These are phyloP conservation scores for Misopates orontium DNA, from an alignment of 257 asterid genomes.

Conservation along the genomic window DNA sequence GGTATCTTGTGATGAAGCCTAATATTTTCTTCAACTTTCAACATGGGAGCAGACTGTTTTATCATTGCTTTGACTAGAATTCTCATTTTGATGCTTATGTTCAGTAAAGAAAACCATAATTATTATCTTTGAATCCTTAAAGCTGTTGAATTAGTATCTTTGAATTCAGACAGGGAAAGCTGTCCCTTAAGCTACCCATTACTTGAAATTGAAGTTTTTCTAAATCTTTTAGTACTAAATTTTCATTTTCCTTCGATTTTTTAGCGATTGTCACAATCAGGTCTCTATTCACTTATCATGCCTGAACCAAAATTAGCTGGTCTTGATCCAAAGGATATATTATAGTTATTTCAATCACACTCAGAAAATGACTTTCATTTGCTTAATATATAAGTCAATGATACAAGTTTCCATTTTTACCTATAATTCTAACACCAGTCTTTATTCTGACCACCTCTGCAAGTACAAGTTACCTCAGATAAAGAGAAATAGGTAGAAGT, in stretches of 20 bases:
- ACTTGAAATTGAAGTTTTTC: slow-evolving; percentile 4
- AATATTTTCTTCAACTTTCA: too few relatives aligned
- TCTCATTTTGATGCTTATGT: neutral
- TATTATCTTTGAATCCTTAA: too few relatives aligned
- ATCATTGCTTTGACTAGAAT: neutral
- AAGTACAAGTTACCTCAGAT: neutral
- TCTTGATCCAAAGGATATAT: neutral
- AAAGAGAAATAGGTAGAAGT: neutral
- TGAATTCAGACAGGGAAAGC: too few relatives aligned
- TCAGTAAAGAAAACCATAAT: too few relatives aligned
- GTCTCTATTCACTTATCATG: slow-evolving; percentile 5
- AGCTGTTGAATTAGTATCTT: too few relatives aligned
- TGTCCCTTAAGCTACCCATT: neutral
- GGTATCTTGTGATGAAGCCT: neutral
- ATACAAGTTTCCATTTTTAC: neutral
- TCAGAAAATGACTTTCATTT: slow-evolving; percentile 18
- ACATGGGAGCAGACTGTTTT: too few relatives aligned
- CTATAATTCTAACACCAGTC: slow-evolving; percentile 1
- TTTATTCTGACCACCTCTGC: slow-evolving; percentile 1
- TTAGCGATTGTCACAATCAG: neutral
- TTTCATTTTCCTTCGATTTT: slow-evolving; percentile 19
- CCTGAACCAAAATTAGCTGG: neutral
- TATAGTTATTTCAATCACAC: neutral
- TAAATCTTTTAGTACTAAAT: neutral
- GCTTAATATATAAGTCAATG: slow-evolving; percentile 17